Conservation (phyloP, 306 rosid species). For the Vicia faba region DNA sequence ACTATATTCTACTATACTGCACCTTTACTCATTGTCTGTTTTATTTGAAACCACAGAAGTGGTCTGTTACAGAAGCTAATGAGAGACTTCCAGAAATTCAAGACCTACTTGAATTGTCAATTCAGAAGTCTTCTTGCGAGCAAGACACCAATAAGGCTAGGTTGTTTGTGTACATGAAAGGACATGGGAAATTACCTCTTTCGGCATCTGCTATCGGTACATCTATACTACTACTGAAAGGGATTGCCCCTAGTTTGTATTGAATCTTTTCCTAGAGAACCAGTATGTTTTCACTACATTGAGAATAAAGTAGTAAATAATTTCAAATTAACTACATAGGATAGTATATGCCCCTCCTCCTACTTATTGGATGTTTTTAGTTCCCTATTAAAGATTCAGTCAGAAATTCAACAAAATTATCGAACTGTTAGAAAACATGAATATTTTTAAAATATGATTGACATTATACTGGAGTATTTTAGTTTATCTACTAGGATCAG, state of each 20-base stretch:
- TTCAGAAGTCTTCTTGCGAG: slow-evolving; percentile 95
- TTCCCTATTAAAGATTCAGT: neutral
- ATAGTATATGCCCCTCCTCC: neutral
- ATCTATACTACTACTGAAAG: slow-evolving; percentile 25
- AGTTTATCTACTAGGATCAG: neutral
- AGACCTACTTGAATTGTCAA: slow-evolving; percentile 78
- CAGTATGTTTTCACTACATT: slow-evolving; percentile 21
- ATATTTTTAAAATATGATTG: neutral
- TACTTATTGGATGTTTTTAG: slow-evolving; percentile 22
- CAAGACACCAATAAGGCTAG: slow-evolving; percentile 69
- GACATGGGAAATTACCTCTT: slow-evolving; percentile 63
- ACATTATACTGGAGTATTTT: neutral
- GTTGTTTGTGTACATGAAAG: slow-evolving; percentile 86
- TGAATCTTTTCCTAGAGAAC: slow-evolving; percentile 10
- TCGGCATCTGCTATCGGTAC: slow-evolving; percentile 72
- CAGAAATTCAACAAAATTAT: neutral
- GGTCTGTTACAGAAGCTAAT: slow-evolving; percentile 76
- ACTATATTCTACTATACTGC: slow-evolving; percentile 21
- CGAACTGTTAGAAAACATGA: neutral
- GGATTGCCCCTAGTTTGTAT: slow-evolving; percentile 6
- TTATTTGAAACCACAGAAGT: slow-evolving; percentile 65
- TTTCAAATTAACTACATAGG: slow-evolving; percentile 26
- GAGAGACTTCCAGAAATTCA: slow-evolving; percentile 87
- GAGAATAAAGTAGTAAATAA: slow-evolving; percentile 10
- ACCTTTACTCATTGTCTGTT: slow-evolving; percentile 37